Evolutionary conservation across 768 basidiomycete species (phyloP), one percentile per base, ranked within the genome.

Genomic region (Pleurotus salmoneostramineus): DNA sequence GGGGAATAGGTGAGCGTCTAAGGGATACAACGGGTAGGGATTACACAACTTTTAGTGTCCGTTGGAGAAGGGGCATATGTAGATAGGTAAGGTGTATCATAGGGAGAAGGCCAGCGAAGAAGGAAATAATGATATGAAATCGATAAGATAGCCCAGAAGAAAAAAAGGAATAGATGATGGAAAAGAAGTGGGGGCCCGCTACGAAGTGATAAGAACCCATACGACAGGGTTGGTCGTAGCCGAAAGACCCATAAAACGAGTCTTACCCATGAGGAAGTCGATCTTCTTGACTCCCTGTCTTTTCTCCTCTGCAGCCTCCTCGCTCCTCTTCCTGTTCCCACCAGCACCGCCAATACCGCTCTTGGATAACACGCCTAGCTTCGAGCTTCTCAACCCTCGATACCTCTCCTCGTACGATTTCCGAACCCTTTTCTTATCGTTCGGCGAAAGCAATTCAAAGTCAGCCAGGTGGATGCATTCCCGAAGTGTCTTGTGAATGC

Each of bases 251-350:
- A 68, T 65, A 62, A 79, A 77, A n/a, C 61, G 62, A 14, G 68
- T 74, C 15, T 66, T 69, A 36, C 69, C 74, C 50, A 72, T 67
- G 46, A 87, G 65, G 62, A 83, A 84, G 66, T 87, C 84, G 0
- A 86, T 74, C 51, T 81, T 68, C 61, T 76, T 76, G 15, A 80
- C 64, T 0, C 74, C 76, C 63, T 72, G 74, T 5, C 59, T 61
- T 50, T 66, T 63, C 66, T 78, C 75, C 31, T 65, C 64, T 33
- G 69, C 73, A 31, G 69, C 70, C 1, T 57, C 65, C 37, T 64
- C 64, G 0, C 21, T 27, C 21, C 21, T 27, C 21, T 27, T 27
- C 21, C 21, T 27, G 21, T 27, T 27, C 21, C 21, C 21, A 27
- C 21, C 21, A 27, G 21, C 21, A 27, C 21, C 21, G 21, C 21